These are phyloP conservation scores for Anisogramma anomala DNA, from an alignment of 2,329 filamentous ascomycete genomes.

Conservation along the genomic window DNA sequence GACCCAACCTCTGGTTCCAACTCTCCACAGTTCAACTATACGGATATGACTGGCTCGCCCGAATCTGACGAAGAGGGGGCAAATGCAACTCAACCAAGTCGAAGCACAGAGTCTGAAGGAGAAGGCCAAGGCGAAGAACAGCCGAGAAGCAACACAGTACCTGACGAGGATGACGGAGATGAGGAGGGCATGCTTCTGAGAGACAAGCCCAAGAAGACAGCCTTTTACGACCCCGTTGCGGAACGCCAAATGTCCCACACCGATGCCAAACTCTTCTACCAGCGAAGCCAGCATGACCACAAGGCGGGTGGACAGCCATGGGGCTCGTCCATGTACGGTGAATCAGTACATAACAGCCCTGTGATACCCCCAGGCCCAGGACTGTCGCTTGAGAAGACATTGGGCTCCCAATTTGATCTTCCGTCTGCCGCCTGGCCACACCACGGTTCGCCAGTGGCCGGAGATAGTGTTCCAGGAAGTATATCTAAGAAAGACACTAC, in stretches of 20 bases:
- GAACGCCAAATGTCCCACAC: constrained; percentile 92
- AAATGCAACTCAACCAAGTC: constrained; percentile 21
- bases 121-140: constrained; percentile 9
- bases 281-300: constrained; percentile 63
- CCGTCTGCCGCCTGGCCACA: constrained; percentile 13
- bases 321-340: constrained; percentile 24
- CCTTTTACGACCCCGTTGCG: constrained; percentile 85
- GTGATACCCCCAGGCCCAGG: constrained; percentile 21
- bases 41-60: constrained; percentile 22
- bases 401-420: constrained; percentile 6
- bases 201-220: constrained; percentile 58
- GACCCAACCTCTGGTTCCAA: constrained; percentile 24
- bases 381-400: constrained; percentile 5
- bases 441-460: constrained; percentile 4
- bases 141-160: constrained; percentile 10
- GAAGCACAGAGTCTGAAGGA: constrained; percentile 23
- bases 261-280: constrained; percentile 93
- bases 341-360: constrained; percentile 37
- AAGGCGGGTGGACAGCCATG: constrained; percentile 27
- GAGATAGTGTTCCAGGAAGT: constrained; percentile 11
- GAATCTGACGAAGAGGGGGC: constrained; percentile 29
- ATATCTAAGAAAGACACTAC: constrained; percentile 13
- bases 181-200: constrained; percentile 48
- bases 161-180: constrained; percentile 20
- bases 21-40: constrained; percentile 23